Evolutionary conservation across 1,284 basidiomycete species (phyloP).

Genomic region (Puccinia novopanici): DNA sequence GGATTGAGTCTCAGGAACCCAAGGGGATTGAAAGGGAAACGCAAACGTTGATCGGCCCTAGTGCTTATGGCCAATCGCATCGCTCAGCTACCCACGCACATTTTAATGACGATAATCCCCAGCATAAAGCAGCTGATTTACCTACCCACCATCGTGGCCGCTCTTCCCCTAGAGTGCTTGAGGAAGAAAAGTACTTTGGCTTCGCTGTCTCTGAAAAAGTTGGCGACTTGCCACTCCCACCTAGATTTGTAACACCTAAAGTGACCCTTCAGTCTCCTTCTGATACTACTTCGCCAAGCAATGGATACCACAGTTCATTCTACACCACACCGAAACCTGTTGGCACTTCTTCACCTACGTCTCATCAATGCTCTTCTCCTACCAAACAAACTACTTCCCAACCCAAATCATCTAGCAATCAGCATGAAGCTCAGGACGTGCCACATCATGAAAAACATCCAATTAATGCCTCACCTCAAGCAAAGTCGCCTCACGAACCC

Average conservation of each 20-base stretch:
- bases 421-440: no score
- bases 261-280: constrained; percentile 30
- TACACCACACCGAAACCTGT: neutral
- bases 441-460: neutral
- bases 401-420: neutral
- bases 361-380: neutral
- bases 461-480: neutral
- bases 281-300: constrained; percentile 18
- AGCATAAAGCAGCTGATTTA: neutral
- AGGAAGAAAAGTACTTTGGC: neutral
- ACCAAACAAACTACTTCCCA: neutral
- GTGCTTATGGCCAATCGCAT: neutral
- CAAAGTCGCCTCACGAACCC: neutral
- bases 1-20: neutral
- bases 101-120: neutral
- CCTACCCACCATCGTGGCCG: neutral
- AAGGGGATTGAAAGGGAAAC: neutral
- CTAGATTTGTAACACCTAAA: constrained; percentile 21
- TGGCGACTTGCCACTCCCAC: neutral
- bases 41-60: constrained; percentile 8
- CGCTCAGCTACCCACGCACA: neutral
- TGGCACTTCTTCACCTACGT: constrained; percentile 8
- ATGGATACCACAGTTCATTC: neutral
- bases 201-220: neutral
- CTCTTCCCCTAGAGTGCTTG: constrained; percentile 9